A percentile compares a stretch with the other conserved stretches of the same genome.
Conservation (phyloP, 1,139 yeast species). For the Pichiaceae sp. region DNA sequence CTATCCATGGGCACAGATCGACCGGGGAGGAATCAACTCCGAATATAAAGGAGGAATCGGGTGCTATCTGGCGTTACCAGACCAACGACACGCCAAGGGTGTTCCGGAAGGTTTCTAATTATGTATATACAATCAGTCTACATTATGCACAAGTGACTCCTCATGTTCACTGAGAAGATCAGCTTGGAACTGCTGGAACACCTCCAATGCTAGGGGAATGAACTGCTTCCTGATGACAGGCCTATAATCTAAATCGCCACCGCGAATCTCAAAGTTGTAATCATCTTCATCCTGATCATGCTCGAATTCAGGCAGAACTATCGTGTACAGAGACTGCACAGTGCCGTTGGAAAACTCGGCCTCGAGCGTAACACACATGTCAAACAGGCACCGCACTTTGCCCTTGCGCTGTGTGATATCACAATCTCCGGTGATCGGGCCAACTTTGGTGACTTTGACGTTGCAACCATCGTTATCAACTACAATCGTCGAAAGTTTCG, state of each 20-base stretch:
- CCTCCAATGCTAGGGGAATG: slow-evolving; percentile 39
- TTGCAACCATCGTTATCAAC: slow-evolving; percentile 24
- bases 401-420: slow-evolving; percentile 80
- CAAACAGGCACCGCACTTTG: slow-evolving; percentile 66
- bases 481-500: slow-evolving; percentile 31
- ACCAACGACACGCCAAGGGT: slow-evolving; percentile 65
- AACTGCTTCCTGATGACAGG: slow-evolving; percentile 35
- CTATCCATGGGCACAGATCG: slow-evolving; percentile 62
- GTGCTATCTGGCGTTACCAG: slow-evolving; percentile 50
- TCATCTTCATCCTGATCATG: slow-evolving; percentile 67
- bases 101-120: slow-evolving; percentile 73
- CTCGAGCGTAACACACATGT: slow-evolving; percentile 41
- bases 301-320: slow-evolving; percentile 56
- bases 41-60: slow-evolving; percentile 58
- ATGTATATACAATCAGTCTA: slow-evolving; percentile 8
- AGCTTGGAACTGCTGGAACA: slow-evolving; percentile 49
- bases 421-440: slow-evolving; percentile 60
- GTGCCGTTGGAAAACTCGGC: slow-evolving; percentile 24
- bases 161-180: slow-evolving; percentile 55
- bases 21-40: slow-evolving; percentile 64
- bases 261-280: slow-evolving; percentile 43
- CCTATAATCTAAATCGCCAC: slow-evolving; percentile 27
- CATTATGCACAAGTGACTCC: slow-evolving; percentile 22
- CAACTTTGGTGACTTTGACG: slow-evolving; percentile 31
- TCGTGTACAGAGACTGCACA: slow-evolving; percentile 28